phyloP scores from a whole-genome alignment of 805 yeast species.

The Ogataea nitratoaversa region DNA sequence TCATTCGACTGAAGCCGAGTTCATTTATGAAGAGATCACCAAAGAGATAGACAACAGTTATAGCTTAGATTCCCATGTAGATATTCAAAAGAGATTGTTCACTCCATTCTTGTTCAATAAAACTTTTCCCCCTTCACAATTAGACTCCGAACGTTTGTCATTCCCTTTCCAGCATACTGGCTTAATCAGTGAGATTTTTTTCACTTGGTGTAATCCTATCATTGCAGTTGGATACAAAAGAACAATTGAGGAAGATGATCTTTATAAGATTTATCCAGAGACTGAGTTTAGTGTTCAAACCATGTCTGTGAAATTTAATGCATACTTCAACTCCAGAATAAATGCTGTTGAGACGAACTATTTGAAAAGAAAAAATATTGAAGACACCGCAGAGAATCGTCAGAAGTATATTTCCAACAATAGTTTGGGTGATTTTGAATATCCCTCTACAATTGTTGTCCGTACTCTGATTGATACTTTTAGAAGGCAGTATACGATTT shows the following conservation, averaged over 20 bases:
- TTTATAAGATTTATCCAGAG: constrained; percentile 42
- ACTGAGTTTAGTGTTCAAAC: constrained; percentile 37
- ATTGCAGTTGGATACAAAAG: constrained; percentile 66
- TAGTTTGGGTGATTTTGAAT: constrained; percentile 35
- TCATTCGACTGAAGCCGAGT: no score
- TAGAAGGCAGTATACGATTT: constrained; percentile 37
- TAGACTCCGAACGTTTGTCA: constrained; percentile 42
- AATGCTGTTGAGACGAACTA: constrained; percentile 31
- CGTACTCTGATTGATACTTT: constrained; percentile 45
- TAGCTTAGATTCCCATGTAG: no score
- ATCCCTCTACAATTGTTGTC: constrained; percentile 43
- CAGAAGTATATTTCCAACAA: constrained; percentile 27
- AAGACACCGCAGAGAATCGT: constrained; percentile 34
- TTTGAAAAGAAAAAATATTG: constrained; percentile 28
- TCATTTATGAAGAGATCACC: no score
- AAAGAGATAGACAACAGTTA: no score
- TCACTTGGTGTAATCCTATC: constrained; percentile 67
- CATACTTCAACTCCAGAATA: constrained; percentile 29
- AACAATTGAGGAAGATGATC: constrained; percentile 62
- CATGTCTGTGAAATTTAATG: constrained; percentile 33
- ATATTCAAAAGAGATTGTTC: constrained; percentile 33
- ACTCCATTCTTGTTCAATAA: constrained; percentile 29
- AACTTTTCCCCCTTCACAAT: constrained; percentile 49
- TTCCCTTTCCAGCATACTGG: constrained; percentile 42
- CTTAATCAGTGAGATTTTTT: constrained; percentile 40